A percentile compares a stretch with the other conserved stretches of the same genome.
These are phyloP conservation scores for Spiraea crenata DNA, from an alignment of 331 rosid genomes.

Conservation along the genomic window DNA sequence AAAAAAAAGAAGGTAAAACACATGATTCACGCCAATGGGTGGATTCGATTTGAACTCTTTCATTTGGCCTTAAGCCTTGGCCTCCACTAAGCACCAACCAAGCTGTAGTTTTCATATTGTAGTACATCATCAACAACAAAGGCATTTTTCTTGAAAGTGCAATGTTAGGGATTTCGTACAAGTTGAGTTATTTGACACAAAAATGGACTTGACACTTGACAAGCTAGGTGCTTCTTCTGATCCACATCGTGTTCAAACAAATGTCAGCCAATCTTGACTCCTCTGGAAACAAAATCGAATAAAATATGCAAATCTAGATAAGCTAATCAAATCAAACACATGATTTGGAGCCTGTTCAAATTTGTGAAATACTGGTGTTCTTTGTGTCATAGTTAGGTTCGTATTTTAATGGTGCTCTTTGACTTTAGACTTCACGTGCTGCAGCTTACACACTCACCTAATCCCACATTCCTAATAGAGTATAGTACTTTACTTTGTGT, in stretches of 20 bases:
- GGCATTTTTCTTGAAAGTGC: no score
- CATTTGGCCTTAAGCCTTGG: background rate
- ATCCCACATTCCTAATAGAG: slow-evolving; percentile 27
- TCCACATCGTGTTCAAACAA: background rate
- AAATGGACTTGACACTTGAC: background rate
- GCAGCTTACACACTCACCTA: slow-evolving; percentile 22
- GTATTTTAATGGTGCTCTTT: slow-evolving; percentile 3
- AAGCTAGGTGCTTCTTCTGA: background rate
- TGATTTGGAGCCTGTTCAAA: background rate
- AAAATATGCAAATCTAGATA: background rate
- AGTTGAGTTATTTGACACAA: background rate
- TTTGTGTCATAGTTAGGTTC: background rate
- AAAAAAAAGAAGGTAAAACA: no score
- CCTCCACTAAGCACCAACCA: background rate
- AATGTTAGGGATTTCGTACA: background rate
- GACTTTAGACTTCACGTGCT: slow-evolving; percentile 23
- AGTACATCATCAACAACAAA: no score
- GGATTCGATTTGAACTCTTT: background rate
- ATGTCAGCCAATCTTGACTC: slow-evolving; percentile 27
- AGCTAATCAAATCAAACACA: background rate
- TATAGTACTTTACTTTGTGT: background rate
- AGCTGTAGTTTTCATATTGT: background rate
- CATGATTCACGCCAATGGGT: no score
- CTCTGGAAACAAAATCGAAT: slow-evolving; percentile 7
- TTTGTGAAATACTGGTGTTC: background rate